Evolutionary conservation across 2,329 filamentous ascomycete species (phyloP).

Genomic region (Hypomyces perniciosus): DNA sequence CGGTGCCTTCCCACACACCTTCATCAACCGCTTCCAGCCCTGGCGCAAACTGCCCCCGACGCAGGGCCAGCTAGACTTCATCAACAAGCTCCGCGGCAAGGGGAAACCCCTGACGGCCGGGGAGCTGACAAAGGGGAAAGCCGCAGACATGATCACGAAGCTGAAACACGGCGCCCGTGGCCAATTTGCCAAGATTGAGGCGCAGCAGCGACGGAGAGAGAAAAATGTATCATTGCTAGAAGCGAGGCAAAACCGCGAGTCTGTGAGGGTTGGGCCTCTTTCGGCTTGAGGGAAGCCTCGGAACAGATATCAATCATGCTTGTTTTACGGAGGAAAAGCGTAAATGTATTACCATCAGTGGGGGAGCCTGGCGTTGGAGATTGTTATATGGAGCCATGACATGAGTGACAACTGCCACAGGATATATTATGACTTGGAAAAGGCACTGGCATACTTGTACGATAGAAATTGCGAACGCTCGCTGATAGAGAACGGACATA

Average conservation of each 20-base stretch:
- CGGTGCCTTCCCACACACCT: conserved; percentile 57
- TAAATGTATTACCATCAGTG: neutral
- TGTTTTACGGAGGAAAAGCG: neutral
- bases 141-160: conserved; percentile 88
- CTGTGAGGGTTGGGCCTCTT: conserved; percentile 52
- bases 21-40: conserved; percentile 57
- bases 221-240: conserved; percentile 32
- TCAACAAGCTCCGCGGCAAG: conserved; percentile 59
- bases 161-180: conserved; percentile 74
- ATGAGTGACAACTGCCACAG: neutral
- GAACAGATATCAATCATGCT: neutral
- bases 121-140: conserved; percentile 71
- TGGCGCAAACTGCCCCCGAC: conserved; percentile 69
- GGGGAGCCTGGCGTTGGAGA: neutral
- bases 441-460: no score
- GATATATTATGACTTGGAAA: neutral
- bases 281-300: conserved; percentile 15
- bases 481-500: no score
- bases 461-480: no score
- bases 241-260: conserved; percentile 40
- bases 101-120: conserved; percentile 45
- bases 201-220: conserved; percentile 44
- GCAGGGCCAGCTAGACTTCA: conserved; percentile 58
- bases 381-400: no score
- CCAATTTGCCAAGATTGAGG: conserved; percentile 50